Base-by-base conservation (phyloP, 441 rosid species). In the Mallotus repandus region DNA sequence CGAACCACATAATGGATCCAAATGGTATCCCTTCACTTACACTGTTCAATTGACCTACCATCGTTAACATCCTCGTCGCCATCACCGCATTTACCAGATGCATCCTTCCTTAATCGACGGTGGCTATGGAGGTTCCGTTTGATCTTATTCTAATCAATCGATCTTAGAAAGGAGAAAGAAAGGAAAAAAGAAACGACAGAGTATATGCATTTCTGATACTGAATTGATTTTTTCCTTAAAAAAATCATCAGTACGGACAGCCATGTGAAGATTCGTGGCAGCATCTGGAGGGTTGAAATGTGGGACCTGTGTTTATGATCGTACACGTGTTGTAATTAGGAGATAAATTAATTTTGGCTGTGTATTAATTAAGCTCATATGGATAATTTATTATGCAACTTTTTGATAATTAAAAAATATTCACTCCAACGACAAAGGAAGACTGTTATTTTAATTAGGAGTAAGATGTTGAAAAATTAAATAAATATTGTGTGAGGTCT, bases 1-100 rank as follows among this genome's bases (percentile, higher is more conserved):
- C 79, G 76, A 86, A 92, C 91, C 91, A 94, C 86, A 77, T 74
- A 3, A 87, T 66, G 16, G 90, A 74, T 53, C 90, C 96, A 78
- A 71, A 76, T 75, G 85, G 78, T 3, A 89, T 84, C 59, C 64
- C 80, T 14, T 61, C 87, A 45, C n/a, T 79, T 52, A 14, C 70
- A 61, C 75, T 79, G 72, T 54, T 78, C 2, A 81, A 78, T 68
- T 82, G 83, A 46, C 76, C 82, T 18, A 77, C 19, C 77, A 57
- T 72, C 63, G 80, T 52, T 70, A 88, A 6, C 81, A 89, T 83
- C 86, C 91, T 81, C 77, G 86, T 79, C 74, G 90, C 86, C 82
- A 87, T 67, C 76, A 85, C 78, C 63, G 85, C 92, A 76, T 86
- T 89, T 50, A 91, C 19, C 19, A 82, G 86, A 63, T 87, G 94